Base-by-base conservation (phyloP, 768 basidiomycete species). In the Hericium coralloides region DNA sequence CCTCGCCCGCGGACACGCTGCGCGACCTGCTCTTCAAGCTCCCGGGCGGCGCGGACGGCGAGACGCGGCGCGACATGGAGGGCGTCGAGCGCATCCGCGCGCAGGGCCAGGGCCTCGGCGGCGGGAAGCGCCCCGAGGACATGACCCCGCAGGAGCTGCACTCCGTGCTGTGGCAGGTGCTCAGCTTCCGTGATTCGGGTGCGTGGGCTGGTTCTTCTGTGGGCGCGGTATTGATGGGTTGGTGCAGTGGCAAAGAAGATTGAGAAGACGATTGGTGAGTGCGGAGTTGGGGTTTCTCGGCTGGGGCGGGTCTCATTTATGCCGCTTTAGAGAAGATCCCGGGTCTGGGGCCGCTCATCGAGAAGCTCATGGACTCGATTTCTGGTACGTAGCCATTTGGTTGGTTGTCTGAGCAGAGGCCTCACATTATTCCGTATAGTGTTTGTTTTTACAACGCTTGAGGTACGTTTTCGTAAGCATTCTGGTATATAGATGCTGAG, bases 61-160 rank as follows among this genome's bases (percentile, higher is more conserved):
- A 88, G 7, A 79, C 92, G 73, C 73, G 77, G n/a, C 74, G 90
- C 37, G 76, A 77, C 38, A 80, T 95, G 58, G 79, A 89, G 64
- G 77, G 82, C 20, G 85, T 89, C 53, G 72, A 87, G 14, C 79
- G 81, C 0, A 80, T 78, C 0, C 76, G 80, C 1, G 72, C 76
- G n/a, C 72, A 54, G 15, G 38, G 49, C 38, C 60, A 73, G 10
- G 83, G 82, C 0, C 15, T 17, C 20, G 41, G 41, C 17, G 20
- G 17, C 17, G 87, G 85, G 4, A 87, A 84, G 68, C 73, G 76
- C 14, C 89, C 93, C 0, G 82, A 85, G 59, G 80, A 89, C 17
- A 90, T 98, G 92, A 83, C 73, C 53, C 92, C 94, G 3, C 90
- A 95, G 70, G 92, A 98, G 69, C 63, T 95, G 52, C 91, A 94